Evolutionary conservation across 768 basidiomycete genomes (phyloP).

Genomic region (Termitomyces sp.): DNA sequence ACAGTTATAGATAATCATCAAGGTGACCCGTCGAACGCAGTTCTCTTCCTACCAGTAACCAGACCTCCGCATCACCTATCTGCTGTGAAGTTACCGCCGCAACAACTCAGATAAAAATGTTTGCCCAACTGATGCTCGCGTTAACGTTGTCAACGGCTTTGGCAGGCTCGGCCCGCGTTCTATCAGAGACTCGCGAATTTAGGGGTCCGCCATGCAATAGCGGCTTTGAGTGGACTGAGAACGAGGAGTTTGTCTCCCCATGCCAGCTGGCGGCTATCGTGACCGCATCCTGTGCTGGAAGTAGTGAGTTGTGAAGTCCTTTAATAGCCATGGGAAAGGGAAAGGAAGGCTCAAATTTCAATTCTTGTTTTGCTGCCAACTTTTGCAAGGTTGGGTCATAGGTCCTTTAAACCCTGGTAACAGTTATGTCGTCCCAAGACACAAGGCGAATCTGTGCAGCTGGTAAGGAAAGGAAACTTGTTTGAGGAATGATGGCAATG

Average conservation of each 20-base stretch:
- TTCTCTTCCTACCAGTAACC: no score
- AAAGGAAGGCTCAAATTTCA: no score
- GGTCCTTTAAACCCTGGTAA: slow-evolving; percentile 8
- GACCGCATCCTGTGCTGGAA: slow-evolving; percentile 30
- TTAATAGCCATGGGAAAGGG: background rate
- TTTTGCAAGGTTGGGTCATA: slow-evolving; percentile 30
- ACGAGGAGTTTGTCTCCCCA: slow-evolving; percentile 25
- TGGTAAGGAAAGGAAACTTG: slow-evolving; percentile 31
- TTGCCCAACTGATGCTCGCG: no score
- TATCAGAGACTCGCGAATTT: no score
- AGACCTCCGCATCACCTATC: no score
- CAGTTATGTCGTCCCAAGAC: background rate
- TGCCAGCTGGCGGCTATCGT: slow-evolving; percentile 33
- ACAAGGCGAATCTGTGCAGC: slow-evolving; percentile 26
- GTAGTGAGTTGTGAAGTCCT: slow-evolving; percentile 25
- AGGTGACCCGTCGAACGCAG: no score
- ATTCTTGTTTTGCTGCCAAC: background rate
- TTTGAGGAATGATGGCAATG: no score
- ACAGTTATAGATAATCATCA: no score
- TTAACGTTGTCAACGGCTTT: no score
- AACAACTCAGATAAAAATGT: no score
- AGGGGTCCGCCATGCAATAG: slow-evolving; percentile 21
- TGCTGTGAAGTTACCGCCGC: no score
- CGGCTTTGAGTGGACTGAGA: slow-evolving; percentile 34
- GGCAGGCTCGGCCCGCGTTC: no score